These are phyloP conservation scores for Iodosphaeria phyllophila DNA, from an alignment of 2,329 filamentous ascomycete genomes.

Conservation along the genomic window DNA sequence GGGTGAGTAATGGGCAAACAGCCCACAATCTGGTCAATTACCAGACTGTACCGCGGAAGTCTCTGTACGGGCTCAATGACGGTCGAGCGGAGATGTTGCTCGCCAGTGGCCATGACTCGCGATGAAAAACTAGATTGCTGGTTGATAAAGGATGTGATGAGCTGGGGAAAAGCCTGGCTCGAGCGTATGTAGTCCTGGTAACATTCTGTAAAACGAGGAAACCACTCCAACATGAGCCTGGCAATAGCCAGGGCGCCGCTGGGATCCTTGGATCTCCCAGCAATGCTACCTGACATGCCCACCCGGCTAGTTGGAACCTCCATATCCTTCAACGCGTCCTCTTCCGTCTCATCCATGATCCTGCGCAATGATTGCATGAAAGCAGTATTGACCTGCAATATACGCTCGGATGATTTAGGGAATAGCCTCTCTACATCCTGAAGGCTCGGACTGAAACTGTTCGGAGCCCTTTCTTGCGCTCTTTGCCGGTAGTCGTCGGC, in stretches of 20 bases:
- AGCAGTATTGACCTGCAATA: slow-evolving; percentile 61
- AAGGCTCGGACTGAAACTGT: slow-evolving; percentile 53
- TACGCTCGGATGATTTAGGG: slow-evolving; percentile 60
- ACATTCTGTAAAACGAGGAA: slow-evolving; percentile 76
- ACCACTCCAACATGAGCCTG: slow-evolving; percentile 72
- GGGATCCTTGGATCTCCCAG: slow-evolving; percentile 41
- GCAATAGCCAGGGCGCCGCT: slow-evolving; percentile 65
- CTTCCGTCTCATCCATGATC: slow-evolving; percentile 68
- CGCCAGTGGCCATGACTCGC: slow-evolving; percentile 64
- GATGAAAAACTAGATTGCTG: slow-evolving; percentile 69
- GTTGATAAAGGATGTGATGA: slow-evolving; percentile 63
- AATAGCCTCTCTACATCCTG: slow-evolving; percentile 62
- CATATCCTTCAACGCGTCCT: slow-evolving; percentile 60
- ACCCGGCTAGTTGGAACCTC: slow-evolving; percentile 34
- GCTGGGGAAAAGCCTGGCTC: slow-evolving; percentile 69
- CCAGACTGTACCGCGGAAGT: slow-evolving; percentile 80
- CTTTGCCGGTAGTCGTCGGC: slow-evolving; percentile 63
- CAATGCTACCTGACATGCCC: slow-evolving; percentile 21
- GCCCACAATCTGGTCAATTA: slow-evolving; percentile 88
- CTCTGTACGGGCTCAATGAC: slow-evolving; percentile 94
- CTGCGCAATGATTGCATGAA: slow-evolving; percentile 63
- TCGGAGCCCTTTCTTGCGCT: slow-evolving; percentile 35
- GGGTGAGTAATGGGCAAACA: slow-evolving; percentile 75
- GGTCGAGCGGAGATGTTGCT: slow-evolving; percentile 77
- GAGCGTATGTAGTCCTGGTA: slow-evolving; percentile 88